Evolutionary conservation across 1,139 yeast genomes (phyloP).

Genomic region (Suhomyces taliae): DNA sequence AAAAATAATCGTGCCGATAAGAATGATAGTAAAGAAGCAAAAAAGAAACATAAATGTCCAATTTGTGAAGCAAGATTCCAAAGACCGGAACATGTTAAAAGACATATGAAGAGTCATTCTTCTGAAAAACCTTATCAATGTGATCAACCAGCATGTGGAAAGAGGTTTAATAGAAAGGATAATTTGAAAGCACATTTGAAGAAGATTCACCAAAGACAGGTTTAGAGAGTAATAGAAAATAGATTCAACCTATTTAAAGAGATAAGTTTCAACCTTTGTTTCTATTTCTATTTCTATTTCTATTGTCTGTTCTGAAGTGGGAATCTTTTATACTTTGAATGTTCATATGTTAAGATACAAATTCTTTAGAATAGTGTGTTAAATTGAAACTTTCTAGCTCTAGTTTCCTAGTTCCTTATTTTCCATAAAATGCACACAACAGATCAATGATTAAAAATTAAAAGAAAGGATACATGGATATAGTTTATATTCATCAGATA

Average conservation of each 20-base stretch:
- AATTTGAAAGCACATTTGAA: constrained; percentile 64
- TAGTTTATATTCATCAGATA: no score
- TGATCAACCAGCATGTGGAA: constrained; percentile 68
- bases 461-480: no score
- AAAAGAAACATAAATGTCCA: constrained; percentile 73
- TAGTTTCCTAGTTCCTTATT: no score
- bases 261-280: not conserved
- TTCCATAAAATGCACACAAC: no score
- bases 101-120: constrained; percentile 87
- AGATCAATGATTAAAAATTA: no score
- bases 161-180: constrained; percentile 59
- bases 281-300: not conserved
- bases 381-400: no score
- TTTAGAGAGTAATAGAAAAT: constrained; percentile 1
- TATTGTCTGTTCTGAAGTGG: no score
- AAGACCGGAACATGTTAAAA: constrained; percentile 87
- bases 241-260: not conserved
- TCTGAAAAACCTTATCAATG: constrained; percentile 85
- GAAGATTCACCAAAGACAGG: constrained; percentile 50
- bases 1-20: constrained; percentile 20
- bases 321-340: no score
- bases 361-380: no score
- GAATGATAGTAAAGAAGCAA: constrained; percentile 48
- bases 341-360: no score
- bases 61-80: constrained; percentile 75